Evolutionary conservation across 2,329 filamentous ascomycete genomes (phyloP).

Genomic region (Exophiala lecanii-corni): DNA sequence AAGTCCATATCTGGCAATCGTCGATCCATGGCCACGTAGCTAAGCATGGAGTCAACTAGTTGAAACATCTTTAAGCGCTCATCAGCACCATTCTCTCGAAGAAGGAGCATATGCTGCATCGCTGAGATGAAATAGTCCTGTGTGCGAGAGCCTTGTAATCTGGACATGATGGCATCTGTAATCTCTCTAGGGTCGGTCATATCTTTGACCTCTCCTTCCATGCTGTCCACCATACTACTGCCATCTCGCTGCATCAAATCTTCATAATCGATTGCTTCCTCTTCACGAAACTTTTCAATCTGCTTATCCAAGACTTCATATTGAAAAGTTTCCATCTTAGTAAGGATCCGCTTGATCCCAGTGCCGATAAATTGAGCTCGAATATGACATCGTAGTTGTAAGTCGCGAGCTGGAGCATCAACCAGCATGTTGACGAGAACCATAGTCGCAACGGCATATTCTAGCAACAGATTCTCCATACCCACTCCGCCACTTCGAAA

Average conservation of each 20-base stretch:
- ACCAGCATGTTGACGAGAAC: conserved; percentile 96
- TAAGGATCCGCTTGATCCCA: conserved; percentile 88
- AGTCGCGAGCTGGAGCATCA: conserved; percentile 80
- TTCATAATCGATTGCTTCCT: conserved; percentile 97
- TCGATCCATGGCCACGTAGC: conserved; percentile 97
- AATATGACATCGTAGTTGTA: conserved; percentile 89
- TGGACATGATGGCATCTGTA: conserved; percentile 84
- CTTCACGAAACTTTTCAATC: conserved; percentile 85
- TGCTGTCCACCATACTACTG: conserved; percentile 81
- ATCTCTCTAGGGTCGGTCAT: conserved; percentile 91
- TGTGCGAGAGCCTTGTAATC: conserved; percentile 74
- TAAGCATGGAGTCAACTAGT: conserved; percentile 96
- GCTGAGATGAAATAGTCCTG: conserved; percentile 96
- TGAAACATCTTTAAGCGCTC: conserved; percentile 95
- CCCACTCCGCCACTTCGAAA: conserved; percentile 92
- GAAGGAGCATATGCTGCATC: conserved; percentile 89
- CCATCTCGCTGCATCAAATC: conserved; percentile 90
- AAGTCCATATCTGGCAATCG: conserved; percentile 94
- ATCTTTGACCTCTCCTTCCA: conserved; percentile 83
- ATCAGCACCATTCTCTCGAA: conserved; percentile 85
- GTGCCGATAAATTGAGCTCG: conserved; percentile 93
- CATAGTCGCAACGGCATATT: conserved; percentile 92
- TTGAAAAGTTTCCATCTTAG: conserved; percentile 97
- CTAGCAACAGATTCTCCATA: conserved; percentile 98
- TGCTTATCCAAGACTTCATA: conserved; percentile 99